Conservation (phyloP, 345 rosid species). For the Kernera saxatilis region DNA sequence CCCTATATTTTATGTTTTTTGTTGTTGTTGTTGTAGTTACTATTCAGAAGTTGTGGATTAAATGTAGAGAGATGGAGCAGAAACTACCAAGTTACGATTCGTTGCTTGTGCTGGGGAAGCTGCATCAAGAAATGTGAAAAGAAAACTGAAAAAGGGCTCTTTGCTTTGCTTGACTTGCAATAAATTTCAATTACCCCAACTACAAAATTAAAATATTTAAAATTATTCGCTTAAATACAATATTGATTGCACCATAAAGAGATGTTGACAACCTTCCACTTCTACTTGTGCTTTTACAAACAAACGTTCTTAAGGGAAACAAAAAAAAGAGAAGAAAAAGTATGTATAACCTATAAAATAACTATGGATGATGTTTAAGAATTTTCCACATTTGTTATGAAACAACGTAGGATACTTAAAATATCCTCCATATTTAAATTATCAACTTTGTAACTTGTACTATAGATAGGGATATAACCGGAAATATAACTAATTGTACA, state of each 20-base stretch:
- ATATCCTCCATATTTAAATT: too few species aligned
- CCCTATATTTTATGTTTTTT: not conserved
- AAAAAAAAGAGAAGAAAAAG: not conserved
- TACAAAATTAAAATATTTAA: not conserved
- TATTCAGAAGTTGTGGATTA: constrained; percentile 16
- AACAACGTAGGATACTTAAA: not conserved
- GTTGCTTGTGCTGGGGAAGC: constrained; percentile 19
- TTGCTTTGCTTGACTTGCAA: constrained; percentile 34
- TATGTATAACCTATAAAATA: not conserved
- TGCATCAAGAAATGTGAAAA: constrained; percentile 24
- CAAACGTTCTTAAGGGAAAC: not conserved
- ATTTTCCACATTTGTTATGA: not conserved
- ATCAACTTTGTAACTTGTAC: too few species aligned
- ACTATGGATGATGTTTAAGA: not conserved
- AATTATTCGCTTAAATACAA: constrained; percentile 12
- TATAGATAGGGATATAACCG: too few species aligned
- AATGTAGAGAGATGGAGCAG: constrained; percentile 11
- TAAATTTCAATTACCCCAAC: constrained; percentile 33
- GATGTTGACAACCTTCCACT: constrained; percentile 32
- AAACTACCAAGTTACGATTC: constrained; percentile 7
- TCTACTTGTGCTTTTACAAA: constrained; percentile 4
- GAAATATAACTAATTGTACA: too few species aligned
- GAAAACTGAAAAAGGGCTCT: constrained; percentile 21
- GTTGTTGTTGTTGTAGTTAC: not conserved
- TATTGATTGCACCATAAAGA: constrained; percentile 32